These are phyloP conservation scores for Pirum gemmata DNA, from an alignment of 78 protist species.

Conservation along the genomic window DNA sequence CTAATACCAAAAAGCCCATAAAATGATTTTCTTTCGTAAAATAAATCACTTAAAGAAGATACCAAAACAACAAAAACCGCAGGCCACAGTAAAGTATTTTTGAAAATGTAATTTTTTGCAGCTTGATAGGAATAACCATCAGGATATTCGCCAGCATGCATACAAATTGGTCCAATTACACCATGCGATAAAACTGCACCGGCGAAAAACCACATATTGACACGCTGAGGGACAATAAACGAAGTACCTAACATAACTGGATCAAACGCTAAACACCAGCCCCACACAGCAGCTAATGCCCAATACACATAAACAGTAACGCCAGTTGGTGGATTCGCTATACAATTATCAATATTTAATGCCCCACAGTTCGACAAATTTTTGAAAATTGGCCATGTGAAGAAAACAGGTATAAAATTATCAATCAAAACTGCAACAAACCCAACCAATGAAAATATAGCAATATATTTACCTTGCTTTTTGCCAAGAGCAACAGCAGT, in stretches of 20 bases:
- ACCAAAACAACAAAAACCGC: constrained; percentile 29
- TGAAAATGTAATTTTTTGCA: neutral
- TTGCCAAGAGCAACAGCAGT: neutral
- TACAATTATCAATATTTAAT: neutral
- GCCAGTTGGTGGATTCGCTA: constrained; percentile 14
- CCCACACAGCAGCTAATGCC: neutral
- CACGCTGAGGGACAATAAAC: constrained; percentile 38
- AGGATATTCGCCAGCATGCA: constrained; percentile 8
- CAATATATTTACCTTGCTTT: neutral
- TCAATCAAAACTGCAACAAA: neutral
- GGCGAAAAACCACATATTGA: constrained; percentile 34
- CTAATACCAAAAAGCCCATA: constrained; percentile 5
- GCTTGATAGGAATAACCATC: neutral
- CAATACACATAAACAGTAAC: too few species aligned
- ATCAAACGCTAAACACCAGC: neutral
- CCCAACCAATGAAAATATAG: constrained; percentile 14
- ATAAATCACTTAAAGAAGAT: constrained; percentile 13
- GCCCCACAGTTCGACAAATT: constrained; percentile 5
- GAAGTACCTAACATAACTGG: constrained; percentile 18
- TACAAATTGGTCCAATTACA: constrained; percentile 20
- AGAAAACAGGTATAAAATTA: constrained; percentile 9
- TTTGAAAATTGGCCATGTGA: constrained; percentile 16
- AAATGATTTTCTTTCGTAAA: neutral
- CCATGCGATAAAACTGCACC: constrained; percentile 19
- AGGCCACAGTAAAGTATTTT: constrained; percentile 6